These are phyloP conservation scores for Yamadazyma atmosphaerica DNA, from an alignment of 1,139 yeast genomes.

Conservation along the genomic window DNA sequence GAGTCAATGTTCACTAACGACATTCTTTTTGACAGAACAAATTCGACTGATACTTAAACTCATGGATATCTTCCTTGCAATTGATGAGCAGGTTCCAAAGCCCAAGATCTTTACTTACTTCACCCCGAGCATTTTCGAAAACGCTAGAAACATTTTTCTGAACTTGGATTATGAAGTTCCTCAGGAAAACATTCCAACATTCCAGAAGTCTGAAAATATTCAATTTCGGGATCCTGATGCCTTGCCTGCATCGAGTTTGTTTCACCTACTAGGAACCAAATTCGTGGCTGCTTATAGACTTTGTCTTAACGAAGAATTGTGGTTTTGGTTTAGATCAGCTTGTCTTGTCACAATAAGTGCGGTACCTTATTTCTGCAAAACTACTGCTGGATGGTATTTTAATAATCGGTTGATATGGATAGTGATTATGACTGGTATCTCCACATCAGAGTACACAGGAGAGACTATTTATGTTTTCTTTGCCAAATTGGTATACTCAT, in stretches of 20 bases:
- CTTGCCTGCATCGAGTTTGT: conserved; percentile 23
- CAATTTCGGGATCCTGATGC: conserved; percentile 30
- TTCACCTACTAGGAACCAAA: conserved; percentile 23
- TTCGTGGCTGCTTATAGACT: conserved; percentile 17
- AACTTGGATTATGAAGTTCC: conserved; percentile 15
- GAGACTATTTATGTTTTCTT: conserved; percentile 31
- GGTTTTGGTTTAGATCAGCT: conserved; percentile 36
- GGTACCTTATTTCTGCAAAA: conserved; percentile 28
- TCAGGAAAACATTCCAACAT: conserved; percentile 10
- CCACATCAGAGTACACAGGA: conserved; percentile 35
- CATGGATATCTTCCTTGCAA: conserved; percentile 25
- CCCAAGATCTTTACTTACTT: conserved; percentile 26
- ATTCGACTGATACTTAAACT: conserved; percentile 21
- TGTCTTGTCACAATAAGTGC: conserved; percentile 25
- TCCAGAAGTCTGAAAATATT: conserved; percentile 5
- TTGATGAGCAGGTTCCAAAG: conserved; percentile 28
- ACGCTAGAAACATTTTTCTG: conserved; percentile 15
- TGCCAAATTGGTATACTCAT: conserved; percentile 28
- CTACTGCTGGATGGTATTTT: conserved; percentile 35
- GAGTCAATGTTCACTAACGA: conserved; percentile 28
- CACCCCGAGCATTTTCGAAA: conserved; percentile 18
- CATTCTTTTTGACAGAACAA: conserved; percentile 12
- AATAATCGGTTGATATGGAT: conserved; percentile 32
- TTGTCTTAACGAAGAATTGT: conserved; percentile 22
- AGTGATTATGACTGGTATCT: conserved; percentile 35